phyloP scores from a whole-genome alignment of 2,329 filamentous ascomycete genomes.

The Colletotrichum acutatum region DNA sequence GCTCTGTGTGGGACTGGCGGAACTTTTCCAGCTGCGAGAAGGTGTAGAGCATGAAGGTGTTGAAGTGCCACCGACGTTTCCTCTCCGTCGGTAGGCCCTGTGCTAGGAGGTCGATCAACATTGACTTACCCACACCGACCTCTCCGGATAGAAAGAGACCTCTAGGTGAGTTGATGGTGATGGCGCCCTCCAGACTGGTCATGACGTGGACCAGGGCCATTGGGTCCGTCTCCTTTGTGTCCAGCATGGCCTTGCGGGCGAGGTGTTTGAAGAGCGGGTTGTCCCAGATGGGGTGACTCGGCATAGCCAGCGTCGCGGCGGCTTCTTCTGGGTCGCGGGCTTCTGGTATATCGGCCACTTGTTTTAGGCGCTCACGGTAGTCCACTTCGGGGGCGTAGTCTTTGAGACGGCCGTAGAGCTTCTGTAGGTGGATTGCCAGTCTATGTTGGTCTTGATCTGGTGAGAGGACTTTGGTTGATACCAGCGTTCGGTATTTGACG shows the following conservation, averaged over 20 bases:
- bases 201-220: conserved; percentile 76
- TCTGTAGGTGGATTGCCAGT: conserved; percentile 79
- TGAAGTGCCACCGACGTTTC: conserved; percentile 85
- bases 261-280: conserved; percentile 70
- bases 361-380: conserved; percentile 73
- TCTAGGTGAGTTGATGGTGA: conserved; percentile 76
- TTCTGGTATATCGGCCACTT: conserved; percentile 63
- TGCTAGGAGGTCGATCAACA: conserved; percentile 86
- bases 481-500: conserved; percentile 78
- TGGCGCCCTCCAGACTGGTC: conserved; percentile 76
- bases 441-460: conserved; percentile 80
- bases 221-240: conserved; percentile 61
- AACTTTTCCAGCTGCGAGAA: conserved; percentile 78
- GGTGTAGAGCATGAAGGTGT: conserved; percentile 85
- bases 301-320: conserved; percentile 55
- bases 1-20: conserved; percentile 52
- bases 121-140: conserved; percentile 85
- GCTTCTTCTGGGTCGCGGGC: conserved; percentile 43
- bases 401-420: conserved; percentile 79
- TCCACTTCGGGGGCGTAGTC: conserved; percentile 81
- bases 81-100: conserved; percentile 78
- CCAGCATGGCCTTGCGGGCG: conserved; percentile 60
- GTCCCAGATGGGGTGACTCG: conserved; percentile 65
- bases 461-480: conserved; percentile 73
- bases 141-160: conserved; percentile 84